phyloP scores from a whole-genome alignment of 2,329 filamentous ascomycete genomes.

The Aphanocladium album region DNA sequence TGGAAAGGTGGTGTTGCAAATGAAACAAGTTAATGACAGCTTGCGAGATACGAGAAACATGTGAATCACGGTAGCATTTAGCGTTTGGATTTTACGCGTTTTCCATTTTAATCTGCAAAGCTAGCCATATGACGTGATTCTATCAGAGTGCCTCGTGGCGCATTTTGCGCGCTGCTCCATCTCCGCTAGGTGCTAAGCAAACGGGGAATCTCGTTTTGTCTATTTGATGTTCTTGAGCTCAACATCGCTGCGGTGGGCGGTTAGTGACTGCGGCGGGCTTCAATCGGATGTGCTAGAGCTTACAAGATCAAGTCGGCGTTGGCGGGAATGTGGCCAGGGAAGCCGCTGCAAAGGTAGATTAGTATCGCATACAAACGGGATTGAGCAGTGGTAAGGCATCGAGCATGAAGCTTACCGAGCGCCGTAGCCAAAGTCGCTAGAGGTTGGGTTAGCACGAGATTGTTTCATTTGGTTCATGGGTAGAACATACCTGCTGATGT shows the following conservation, averaged over 20 bases:
- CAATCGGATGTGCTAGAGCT: conserved; percentile 32
- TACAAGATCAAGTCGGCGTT: conserved; percentile 79
- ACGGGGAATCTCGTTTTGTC: conserved; percentile 9
- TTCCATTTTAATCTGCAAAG: not conserved
- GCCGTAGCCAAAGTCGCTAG: conserved; percentile 62
- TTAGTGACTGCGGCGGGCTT: not conserved
- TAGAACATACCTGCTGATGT: conserved; percentile 64
- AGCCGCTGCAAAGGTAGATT: conserved; percentile 52
- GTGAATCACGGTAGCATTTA: not conserved
- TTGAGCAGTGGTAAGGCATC: not conserved
- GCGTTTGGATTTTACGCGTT: not conserved
- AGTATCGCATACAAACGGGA: conserved; percentile 8
- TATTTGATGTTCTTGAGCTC: conserved; percentile 60
- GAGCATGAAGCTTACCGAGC: conserved; percentile 41
- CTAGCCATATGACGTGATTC: not conserved
- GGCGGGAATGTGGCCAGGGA: conserved; percentile 70
- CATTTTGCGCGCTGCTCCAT: conserved; percentile 5
- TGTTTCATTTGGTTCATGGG: not conserved
- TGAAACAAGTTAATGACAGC: not conserved
- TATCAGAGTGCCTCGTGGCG: not conserved
- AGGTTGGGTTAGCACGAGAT: conserved; percentile 16
- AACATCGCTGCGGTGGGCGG: conserved; percentile 51
- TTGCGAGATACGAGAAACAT: no score
- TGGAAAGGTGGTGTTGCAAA: conserved; percentile 2
- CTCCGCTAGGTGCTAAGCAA: not conserved